phyloP scores from a whole-genome alignment of 108 stramenopile species.

The Phaeodactylum tricornutum region DNA sequence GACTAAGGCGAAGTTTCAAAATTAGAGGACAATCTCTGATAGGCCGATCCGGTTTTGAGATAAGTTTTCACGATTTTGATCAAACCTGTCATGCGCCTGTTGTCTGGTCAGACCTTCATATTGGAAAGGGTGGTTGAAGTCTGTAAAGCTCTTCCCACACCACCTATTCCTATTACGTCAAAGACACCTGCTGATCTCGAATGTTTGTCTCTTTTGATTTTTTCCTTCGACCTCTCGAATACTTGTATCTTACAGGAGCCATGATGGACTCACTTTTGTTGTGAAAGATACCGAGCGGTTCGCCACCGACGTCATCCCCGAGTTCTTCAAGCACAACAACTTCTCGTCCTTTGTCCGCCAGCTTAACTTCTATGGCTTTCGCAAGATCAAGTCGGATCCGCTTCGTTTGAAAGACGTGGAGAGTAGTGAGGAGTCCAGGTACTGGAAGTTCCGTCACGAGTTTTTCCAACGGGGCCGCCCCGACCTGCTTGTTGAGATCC shows the following conservation, averaged over 20 bases:
- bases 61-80: too few relatives aligned
- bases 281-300: slow-evolving; percentile 71
- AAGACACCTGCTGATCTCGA: not conserved
- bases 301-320: slow-evolving; percentile 66
- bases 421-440: slow-evolving; percentile 41
- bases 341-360: slow-evolving; percentile 89
- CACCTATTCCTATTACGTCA: not conserved
- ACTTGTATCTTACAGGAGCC: slow-evolving; percentile 9
- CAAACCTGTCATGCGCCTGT: not conserved
- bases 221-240: not conserved
- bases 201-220: not conserved
- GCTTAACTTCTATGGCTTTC: slow-evolving; percentile 82
- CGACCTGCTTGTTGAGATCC: slow-evolving; percentile 62
- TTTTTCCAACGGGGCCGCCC: slow-evolving; percentile 64
- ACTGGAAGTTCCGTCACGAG: slow-evolving; percentile 78
- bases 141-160: too few relatives aligned
- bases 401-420: slow-evolving; percentile 42
- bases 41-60: too few relatives aligned
- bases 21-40: too few relatives aligned
- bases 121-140: too few relatives aligned
- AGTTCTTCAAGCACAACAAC: slow-evolving; percentile 95
- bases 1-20: too few relatives aligned
- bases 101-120: too few relatives aligned
- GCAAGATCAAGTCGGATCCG: slow-evolving; percentile 68
- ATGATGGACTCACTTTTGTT: slow-evolving; percentile 66